These are phyloP conservation scores for Syzygium jambos DNA, from an alignment of 345 rosid genomes.

Conservation along the genomic window DNA sequence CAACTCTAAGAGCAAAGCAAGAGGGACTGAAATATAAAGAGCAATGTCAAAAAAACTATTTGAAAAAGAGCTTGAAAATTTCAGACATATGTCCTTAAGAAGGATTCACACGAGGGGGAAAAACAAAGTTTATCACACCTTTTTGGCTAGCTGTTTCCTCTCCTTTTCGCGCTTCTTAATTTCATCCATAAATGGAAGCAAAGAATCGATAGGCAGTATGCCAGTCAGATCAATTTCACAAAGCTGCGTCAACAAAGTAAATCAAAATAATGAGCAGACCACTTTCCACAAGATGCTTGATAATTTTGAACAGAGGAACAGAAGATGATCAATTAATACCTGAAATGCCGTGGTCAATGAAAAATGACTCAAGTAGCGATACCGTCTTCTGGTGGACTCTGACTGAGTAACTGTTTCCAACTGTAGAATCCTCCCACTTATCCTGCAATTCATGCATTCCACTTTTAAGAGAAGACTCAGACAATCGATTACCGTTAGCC, in stretches of 20 bases:
- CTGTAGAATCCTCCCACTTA: slow-evolving; percentile 75
- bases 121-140: slow-evolving; percentile 28
- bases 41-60: neutral
- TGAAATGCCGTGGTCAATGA: slow-evolving; percentile 80
- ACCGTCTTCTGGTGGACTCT: slow-evolving; percentile 76
- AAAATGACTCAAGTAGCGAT: slow-evolving; percentile 86
- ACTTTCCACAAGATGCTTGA: neutral
- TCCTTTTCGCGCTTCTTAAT: slow-evolving; percentile 77
- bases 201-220: slow-evolving; percentile 49
- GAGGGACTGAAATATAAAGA: neutral
- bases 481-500: neutral
- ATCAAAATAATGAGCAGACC: neutral
- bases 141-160: slow-evolving; percentile 66
- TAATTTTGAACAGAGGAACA: neutral
- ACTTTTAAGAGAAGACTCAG: neutral
- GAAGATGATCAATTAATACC: slow-evolving; percentile 21
- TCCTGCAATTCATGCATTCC: slow-evolving; percentile 27
- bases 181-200: slow-evolving; percentile 81
- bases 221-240: slow-evolving; percentile 85
- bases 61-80: neutral
- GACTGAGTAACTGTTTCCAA: slow-evolving; percentile 83
- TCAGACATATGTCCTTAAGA: neutral
- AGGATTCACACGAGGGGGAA: neutral
- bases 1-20: slow-evolving; percentile 2
- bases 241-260: slow-evolving; percentile 39